Evolutionary conservation across 495 filamentous ascomycete genomes (phyloP).

Genomic region (Hypomontagnella monticulosa): DNA sequence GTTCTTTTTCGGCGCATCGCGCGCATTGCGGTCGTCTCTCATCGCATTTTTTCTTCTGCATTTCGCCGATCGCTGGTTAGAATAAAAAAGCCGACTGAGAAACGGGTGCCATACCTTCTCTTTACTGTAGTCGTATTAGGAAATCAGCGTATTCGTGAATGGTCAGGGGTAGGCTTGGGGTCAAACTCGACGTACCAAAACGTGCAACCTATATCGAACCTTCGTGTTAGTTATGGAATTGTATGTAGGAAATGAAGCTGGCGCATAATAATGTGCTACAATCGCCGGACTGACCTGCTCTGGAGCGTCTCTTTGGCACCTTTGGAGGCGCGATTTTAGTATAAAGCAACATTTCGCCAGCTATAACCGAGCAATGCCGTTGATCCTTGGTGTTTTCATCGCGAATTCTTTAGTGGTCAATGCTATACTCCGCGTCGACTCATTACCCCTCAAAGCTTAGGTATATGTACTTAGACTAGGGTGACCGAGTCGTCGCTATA

Average conservation of each 20-base stretch:
- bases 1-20: constrained; percentile 63
- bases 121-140: constrained; percentile 50
- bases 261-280: constrained; percentile 17
- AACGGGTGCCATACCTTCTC: constrained; percentile 53
- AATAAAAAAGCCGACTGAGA: constrained; percentile 1
- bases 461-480: constrained; percentile 1
- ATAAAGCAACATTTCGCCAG: constrained; percentile 64
- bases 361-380: constrained; percentile 12
- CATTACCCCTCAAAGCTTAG: constrained; percentile 24
- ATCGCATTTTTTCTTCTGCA: constrained; percentile 73
- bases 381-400: constrained; percentile 12
- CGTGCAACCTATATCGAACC: constrained; percentile 59
- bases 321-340: constrained; percentile 66
- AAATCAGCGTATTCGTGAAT: constrained; percentile 21
- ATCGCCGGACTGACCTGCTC: constrained; percentile 63
- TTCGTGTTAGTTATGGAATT: constrained; percentile 27
- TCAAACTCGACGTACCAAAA: constrained; percentile 60
- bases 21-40: constrained; percentile 67
- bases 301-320: constrained; percentile 67
- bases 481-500: constrained; percentile 10
- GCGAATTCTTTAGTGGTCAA: not conserved
- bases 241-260: not conserved
- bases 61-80: constrained; percentile 19
- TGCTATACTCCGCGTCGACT: not conserved
- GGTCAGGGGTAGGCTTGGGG: not conserved